A percentile compares a stretch with the other conserved stretches of the same genome.
These are phyloP conservation scores for Castanea sativa DNA, from an alignment of 306 rosid species.

Conservation along the genomic window DNA sequence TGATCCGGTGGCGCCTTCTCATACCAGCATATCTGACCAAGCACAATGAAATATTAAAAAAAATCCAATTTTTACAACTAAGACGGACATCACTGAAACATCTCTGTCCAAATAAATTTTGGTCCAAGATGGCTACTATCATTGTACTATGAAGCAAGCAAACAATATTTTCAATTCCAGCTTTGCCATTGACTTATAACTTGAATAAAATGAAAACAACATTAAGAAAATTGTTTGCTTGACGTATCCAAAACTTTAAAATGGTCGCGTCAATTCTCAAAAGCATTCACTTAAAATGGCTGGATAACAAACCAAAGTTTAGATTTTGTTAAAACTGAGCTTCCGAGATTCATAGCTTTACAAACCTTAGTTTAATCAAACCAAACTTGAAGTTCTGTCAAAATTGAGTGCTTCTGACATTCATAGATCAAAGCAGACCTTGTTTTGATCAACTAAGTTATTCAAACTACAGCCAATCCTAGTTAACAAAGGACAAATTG, in stretches of 20 bases:
- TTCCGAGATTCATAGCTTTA: no score
- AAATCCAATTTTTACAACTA: conserved; percentile 3
- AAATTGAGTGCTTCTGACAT: not conserved
- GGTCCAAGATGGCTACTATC: no score
- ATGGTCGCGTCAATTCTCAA: not conserved
- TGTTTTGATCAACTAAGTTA: not conserved
- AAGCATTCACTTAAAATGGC: not conserved
- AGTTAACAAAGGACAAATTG: not conserved
- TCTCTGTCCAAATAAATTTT: no score
- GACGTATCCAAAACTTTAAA: not conserved
- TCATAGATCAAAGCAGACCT: not conserved
- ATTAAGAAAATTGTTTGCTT: not conserved
- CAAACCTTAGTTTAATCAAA: no score
- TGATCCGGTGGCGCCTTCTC: conserved; percentile 88
- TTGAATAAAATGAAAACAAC: not conserved
- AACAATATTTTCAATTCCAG: not conserved
- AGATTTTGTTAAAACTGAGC: no score
- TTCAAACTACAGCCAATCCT: not conserved
- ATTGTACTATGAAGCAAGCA: no score
- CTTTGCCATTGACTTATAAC: not conserved
- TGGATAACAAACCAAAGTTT: no score
- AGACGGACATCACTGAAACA: not conserved
- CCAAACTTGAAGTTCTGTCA: not conserved
- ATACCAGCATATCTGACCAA: conserved; percentile 76
- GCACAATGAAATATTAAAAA: conserved; percentile 9